phyloP scores from a whole-genome alignment of 2,329 filamentous ascomycete genomes.

The Exophiala sp. region DNA sequence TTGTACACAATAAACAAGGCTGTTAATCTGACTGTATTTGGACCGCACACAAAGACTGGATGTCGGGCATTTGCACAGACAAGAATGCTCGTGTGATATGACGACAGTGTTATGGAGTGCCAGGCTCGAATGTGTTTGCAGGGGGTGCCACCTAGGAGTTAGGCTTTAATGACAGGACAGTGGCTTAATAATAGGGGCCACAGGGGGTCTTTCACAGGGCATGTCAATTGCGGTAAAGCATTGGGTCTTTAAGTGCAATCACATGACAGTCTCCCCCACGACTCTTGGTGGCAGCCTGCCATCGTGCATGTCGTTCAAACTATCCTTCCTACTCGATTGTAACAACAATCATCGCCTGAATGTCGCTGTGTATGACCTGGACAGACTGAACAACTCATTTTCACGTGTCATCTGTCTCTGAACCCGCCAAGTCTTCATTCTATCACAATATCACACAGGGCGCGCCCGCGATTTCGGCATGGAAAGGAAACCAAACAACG shows the following conservation, averaged over 20 bases:
- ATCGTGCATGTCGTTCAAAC: neutral
- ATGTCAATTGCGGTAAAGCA: neutral
- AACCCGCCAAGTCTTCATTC: too few relatives aligned
- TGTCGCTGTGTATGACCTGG: neutral
- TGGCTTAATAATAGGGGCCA: too few relatives aligned
- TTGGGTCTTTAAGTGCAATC: neutral
- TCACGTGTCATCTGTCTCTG: too few relatives aligned
- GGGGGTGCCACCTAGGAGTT: neutral
- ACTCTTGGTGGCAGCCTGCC: conserved; percentile 3
- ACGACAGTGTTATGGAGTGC: conserved; percentile 13
- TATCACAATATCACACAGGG: too few relatives aligned
- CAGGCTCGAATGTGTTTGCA: neutral
- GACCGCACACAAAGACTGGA: neutral
- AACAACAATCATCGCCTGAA: neutral
- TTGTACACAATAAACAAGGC: conserved; percentile 1
- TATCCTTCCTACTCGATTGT: neutral
- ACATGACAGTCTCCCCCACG: neutral
- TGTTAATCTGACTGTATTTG: conserved; percentile 4
- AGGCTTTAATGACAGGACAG: too few relatives aligned
- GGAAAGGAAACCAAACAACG: too few relatives aligned
- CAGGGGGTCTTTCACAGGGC: too few relatives aligned
- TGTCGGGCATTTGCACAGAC: conserved; percentile 20
- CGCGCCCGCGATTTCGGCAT: too few relatives aligned
- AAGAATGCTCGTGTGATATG: conserved; percentile 24
- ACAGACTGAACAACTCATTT: neutral